phyloP scores from a whole-genome alignment of 1,284 basidiomycete species.

The Heterobasidion irregulare region DNA sequence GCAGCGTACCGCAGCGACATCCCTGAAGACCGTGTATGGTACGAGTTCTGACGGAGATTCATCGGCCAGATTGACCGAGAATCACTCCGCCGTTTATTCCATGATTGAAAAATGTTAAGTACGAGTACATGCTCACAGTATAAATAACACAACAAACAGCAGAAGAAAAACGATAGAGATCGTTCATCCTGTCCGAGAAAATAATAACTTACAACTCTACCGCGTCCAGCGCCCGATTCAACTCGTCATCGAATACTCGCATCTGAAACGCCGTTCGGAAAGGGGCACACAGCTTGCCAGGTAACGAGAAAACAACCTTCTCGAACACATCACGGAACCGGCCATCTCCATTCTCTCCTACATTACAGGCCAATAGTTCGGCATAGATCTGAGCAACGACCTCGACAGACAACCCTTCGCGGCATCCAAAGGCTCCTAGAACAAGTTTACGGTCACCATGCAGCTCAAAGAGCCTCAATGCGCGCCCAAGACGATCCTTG shows the following conservation, averaged over 20 bases:
- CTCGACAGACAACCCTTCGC: slow-evolving; percentile 26
- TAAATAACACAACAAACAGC: neutral
- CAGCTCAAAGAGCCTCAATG: slow-evolving; percentile 35
- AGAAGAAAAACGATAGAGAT: neutral
- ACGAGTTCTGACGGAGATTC: too few relatives aligned
- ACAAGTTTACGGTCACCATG: slow-evolving; percentile 34
- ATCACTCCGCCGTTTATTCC: too few relatives aligned
- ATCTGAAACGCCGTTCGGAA: slow-evolving; percentile 36
- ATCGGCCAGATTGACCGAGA: too few relatives aligned
- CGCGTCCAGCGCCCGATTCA: slow-evolving; percentile 10
- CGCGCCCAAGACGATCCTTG: slow-evolving; percentile 33
- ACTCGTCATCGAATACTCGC: slow-evolving; percentile 31
- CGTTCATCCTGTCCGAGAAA: neutral
- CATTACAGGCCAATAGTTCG: slow-evolving; percentile 35
- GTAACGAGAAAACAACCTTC: slow-evolving; percentile 35
- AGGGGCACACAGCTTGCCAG: slow-evolving; percentile 25
- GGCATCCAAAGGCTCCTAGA: slow-evolving; percentile 41
- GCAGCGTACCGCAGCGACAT: too few relatives aligned
- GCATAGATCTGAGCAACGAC: slow-evolving; percentile 53
- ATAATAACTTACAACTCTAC: neutral
- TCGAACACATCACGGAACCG: slow-evolving; percentile 35
- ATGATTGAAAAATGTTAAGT: too few relatives aligned
- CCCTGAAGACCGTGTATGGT: too few relatives aligned
- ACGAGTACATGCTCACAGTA: neutral
- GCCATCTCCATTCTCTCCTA: slow-evolving; percentile 15